Evolutionary conservation across 345 rosid species (phyloP).

Genomic region (Eucalyptus brandiana): DNA sequence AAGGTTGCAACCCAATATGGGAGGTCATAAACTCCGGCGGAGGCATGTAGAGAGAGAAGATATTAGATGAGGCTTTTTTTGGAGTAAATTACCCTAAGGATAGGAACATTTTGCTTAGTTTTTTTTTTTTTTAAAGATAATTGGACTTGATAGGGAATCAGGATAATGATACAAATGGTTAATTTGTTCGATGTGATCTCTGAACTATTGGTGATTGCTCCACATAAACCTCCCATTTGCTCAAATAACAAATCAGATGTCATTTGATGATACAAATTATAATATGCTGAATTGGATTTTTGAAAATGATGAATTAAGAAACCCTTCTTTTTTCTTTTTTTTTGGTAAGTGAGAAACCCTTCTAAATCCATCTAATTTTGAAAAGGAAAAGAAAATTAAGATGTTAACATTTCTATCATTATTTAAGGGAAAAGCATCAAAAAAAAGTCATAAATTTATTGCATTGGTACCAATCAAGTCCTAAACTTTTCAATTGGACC

Average conservation of each 20-base stretch:
- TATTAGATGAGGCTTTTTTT: background rate
- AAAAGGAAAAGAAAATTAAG: background rate
- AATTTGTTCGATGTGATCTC: background rate
- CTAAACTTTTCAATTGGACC: no score
- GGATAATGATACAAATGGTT: background rate
- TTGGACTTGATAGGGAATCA: background rate
- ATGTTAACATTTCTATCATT: background rate
- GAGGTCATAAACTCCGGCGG: background rate
- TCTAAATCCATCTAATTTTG: background rate
- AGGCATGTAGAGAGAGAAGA: background rate
- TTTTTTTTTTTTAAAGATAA: background rate
- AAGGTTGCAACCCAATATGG: background rate
- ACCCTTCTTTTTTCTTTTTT: background rate
- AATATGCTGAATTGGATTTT: background rate
- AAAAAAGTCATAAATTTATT: no score
- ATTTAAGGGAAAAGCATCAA: background rate
- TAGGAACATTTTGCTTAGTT: background rate
- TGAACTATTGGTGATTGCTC: background rate
- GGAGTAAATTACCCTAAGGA: background rate
- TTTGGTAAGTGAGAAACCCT: background rate
- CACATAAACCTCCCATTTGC: background rate
- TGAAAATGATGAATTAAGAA: background rate
- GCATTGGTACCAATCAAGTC: no score
- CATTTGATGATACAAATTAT: background rate
- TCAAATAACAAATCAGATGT: background rate